Evolutionary conservation across 148 eudicot species (phyloP), one percentile per base, ranked within the genome.

Genomic region (Cornus controversa): DNA sequence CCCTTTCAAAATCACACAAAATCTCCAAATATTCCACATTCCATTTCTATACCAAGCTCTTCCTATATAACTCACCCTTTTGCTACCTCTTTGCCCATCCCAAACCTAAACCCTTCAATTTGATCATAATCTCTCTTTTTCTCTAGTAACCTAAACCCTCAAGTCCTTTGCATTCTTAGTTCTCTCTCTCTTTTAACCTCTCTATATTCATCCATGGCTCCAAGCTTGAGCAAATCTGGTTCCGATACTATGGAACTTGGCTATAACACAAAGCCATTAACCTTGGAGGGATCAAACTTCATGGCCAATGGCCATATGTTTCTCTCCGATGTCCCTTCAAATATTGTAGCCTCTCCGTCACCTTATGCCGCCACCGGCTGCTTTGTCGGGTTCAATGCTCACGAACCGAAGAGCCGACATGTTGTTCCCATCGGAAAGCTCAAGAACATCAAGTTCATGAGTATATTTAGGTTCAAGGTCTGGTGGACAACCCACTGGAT

Each of bases 401-500:
- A 65, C 0, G 84, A 80, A 37, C 73, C 92, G 6, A 67, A 57
- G 10, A 79, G 87, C 81, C 89, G 86, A 14, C 97, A 88, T 15
- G 93, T 90, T 14, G 85, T 84, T n/a, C 75, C 98, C 1, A 16
- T 94, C 0, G 98, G 98, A 34, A 86, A 89, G 79, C 92, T 94
- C 24, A 85, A 75, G 78, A 80, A 70, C 53, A 91, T 91, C 66
- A 76, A 71, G 13, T 94, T 94, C 84, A 92, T 90, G 98, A 89
- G 91, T 67, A 94, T 94, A 8, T 94, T 94, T 76, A 31, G 98
- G 87, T 94, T 94, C 85, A 94, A 94, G 77, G 97, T 94, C 22
- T 94, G 98, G 98, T 94, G 98, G 98, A 92, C 97, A 2, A 94
- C 98, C 69, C 98, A 92, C 71, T 94, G 98, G 98, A 50, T 74